Base-by-base conservation (phyloP, 2,329 filamentous ascomycete genomes). In the Cladosporium sp. region DNA sequence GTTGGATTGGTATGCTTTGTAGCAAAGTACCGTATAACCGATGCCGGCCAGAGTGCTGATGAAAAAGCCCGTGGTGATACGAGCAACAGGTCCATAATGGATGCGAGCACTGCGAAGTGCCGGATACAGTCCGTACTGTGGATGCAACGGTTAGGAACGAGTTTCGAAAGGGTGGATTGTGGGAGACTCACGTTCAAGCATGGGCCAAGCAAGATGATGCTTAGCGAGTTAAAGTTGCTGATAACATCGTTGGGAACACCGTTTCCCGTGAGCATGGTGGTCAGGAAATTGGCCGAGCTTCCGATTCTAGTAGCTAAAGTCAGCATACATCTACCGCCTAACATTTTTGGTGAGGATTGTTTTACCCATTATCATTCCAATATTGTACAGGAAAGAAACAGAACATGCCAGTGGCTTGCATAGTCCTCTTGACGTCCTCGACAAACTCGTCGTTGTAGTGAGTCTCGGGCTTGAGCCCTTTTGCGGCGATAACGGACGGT, bases 381-480 rank as follows among this genome's bases (percentile, higher is more conserved):
- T 65, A 61, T 50, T 74, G 74, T n/a, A 76, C 66, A 0, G 73
- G 73, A 55, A 72, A 75, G 62, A 72, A 75, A 37, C 70, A 60
- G 53, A 88, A 87, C 51, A 87, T 84, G 61, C 83, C 81, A 80
- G 66, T 11, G 16, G 85, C 86, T 64, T 74, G 61, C 18, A 82
- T 65, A 1, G 79, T 78, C 16, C 83, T 81, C 70, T 83, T 84
- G 43, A 89, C 72, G 63, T 89, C 85, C 3, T 86, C 83, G 37
- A 89, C 74, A 58, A 88, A 88, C 59, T 78, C 75, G 60, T 87
- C 83, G 46, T 84, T 78, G 82, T 84, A 89, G 1, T 74, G 46
- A 10, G 60, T 52, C 22, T 49, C 46, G 43, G 56, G 58, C 2
- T 56, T 56, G 16, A 59, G 22, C 4, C 60, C 58, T 18, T 54